Base-by-base conservation (phyloP, 2,329 filamentous ascomycete genomes). In the Cytospora schulzeri region DNA sequence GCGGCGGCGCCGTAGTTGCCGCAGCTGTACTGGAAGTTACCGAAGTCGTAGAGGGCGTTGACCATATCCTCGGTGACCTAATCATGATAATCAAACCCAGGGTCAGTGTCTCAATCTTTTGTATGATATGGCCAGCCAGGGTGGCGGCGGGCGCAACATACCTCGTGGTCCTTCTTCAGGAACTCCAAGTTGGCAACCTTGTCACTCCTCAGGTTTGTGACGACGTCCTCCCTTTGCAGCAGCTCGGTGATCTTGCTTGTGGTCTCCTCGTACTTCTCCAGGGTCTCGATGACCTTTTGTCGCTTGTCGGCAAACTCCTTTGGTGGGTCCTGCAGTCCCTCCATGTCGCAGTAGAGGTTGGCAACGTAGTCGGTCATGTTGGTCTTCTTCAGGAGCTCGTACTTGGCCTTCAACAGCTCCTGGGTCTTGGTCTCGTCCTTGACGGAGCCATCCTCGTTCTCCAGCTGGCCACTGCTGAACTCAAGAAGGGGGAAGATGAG, bases 341-440 rank as follows among this genome's bases (percentile, higher is more conserved):
- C 88, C 70, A 99, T 87, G 74, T 97, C 91, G 76, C 91, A 91
- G 84, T 96, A 92, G 70, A 99, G 83, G 74, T 90, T 91, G 74
- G 93, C 93, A 62, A 98, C 92, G 77, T 96, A 99, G 80, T 99
- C 95, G 73, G 91, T 95, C 95, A 99, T 99, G 84, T 98, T 97
- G 74, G 95, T 98, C 78, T 93, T 89, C 82, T 96, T 94, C 71
- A 99, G 88, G 65, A 99, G 88, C 80, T 94, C 90, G 78, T 94
- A 97, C 80, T 97, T 97, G 72, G 93, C 88, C 76, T 91, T 87
- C 68, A 90, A 89, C 72, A 96, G 89, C 77, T 93, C 89, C 73
- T 83, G 83, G 63, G 85, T 79, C 78, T 84, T 79, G 48, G 76
- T 79, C 67, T 81, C 80, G 66, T 86, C 82, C 77, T 83, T 78